A percentile compares a stretch with the other conserved stretches of the same genome.
These are phyloP conservation scores for Paxillus rubicundulus DNA, from an alignment of 768 basidiomycete genomes.

Conservation along the genomic window DNA sequence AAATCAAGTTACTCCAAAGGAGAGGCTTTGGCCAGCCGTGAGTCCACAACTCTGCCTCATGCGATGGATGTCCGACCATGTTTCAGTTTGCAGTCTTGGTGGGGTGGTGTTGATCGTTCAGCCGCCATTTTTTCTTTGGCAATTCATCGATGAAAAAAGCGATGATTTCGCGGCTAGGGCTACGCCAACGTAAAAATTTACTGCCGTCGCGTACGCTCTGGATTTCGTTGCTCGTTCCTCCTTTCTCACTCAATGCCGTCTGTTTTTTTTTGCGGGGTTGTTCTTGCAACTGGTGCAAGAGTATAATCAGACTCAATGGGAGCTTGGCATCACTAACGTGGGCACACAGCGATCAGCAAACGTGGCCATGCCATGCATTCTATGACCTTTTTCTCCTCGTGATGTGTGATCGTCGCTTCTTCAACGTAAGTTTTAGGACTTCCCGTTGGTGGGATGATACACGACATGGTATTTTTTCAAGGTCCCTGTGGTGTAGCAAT, in stretches of 20 bases:
- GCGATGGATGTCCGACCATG: background rate
- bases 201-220: slow-evolving; percentile 53
- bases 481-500: slow-evolving; percentile 13
- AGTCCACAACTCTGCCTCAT: slow-evolving; percentile 3
- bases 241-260: too few species aligned
- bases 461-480: slow-evolving; percentile 10
- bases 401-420: slow-evolving; percentile 39
- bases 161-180: slow-evolving; percentile 10
- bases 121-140: slow-evolving; percentile 71
- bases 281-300: slow-evolving; percentile 70
- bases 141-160: background rate
- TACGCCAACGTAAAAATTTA: slow-evolving; percentile 41
- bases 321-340: background rate
- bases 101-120: slow-evolving; percentile 83
- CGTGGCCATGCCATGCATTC: slow-evolving; percentile 74
- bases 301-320: slow-evolving; percentile 24
- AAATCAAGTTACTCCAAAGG: slow-evolving; percentile 55
- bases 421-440: slow-evolving; percentile 5
- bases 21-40: slow-evolving; percentile 56
- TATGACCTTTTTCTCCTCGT: slow-evolving; percentile 61
- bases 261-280: slow-evolving; percentile 57
- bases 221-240: background rate
- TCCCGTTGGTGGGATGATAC: background rate
- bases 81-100: slow-evolving; percentile 57
- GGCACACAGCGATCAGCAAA: slow-evolving; percentile 42